phyloP scores from a whole-genome alignment of 2,329 filamentous ascomycete species.

The Pseudogymnoascus sp. region DNA sequence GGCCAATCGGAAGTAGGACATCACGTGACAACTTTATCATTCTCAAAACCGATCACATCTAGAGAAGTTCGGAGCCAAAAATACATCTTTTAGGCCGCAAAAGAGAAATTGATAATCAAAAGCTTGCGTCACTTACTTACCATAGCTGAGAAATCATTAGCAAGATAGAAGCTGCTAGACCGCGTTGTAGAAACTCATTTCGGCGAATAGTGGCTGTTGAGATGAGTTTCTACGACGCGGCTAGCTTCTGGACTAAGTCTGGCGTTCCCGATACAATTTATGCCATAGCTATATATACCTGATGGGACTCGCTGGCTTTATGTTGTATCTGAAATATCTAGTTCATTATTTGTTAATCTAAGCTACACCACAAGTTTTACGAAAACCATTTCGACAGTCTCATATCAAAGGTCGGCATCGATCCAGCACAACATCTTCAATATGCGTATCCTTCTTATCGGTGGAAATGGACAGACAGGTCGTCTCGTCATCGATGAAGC shows the following conservation, averaged over 20 bases:
- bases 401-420: not conserved
- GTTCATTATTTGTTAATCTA: not conserved
- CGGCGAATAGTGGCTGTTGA: not conserved
- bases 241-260: not conserved
- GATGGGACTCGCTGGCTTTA: not conserved
- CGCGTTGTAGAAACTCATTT: not conserved
- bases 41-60: not conserved
- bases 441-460: constrained; percentile 32
- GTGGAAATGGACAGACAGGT: constrained; percentile 40
- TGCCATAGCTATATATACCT: not conserved
- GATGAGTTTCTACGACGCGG: not conserved
- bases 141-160: not conserved
- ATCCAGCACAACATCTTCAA: constrained; percentile 8
- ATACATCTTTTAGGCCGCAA: not conserved
- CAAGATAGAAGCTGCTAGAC: not conserved
- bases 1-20: not conserved
- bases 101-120: not conserved
- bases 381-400: not conserved
- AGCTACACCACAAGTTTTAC: not conserved
- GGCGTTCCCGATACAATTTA: not conserved
- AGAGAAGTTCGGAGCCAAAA: not conserved
- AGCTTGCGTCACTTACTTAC: not conserved
- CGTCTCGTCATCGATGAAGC: constrained; percentile 34
- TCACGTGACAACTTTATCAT: not conserved
- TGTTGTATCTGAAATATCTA: not conserved